Evolutionary conservation across 148 eudicot genomes (phyloP), one percentile per base, ranked within the genome.

Genomic region (Bassia scoparia): DNA sequence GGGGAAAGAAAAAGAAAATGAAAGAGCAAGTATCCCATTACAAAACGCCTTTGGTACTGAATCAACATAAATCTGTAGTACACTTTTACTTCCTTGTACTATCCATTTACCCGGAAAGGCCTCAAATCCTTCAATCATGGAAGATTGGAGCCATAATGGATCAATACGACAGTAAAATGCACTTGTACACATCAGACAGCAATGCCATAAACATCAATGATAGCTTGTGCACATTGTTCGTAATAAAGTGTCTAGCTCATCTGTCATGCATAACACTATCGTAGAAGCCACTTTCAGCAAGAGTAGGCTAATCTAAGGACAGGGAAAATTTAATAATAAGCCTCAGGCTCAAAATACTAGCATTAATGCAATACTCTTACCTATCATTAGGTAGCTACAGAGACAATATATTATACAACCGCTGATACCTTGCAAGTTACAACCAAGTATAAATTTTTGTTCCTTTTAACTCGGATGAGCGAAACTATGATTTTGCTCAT

Each of bases 111-210:
- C 29, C 44, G 43, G 18, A 60, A 54, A 27, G 31, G 24, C 33
- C 75, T 44, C 71, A 68, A 12, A 17, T 18, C 38, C 55, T 21
- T 41, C 12, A 48, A 43, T 66, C 33, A 49, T 12, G 1, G 16
- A 9, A 17, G 38, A 49, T 12, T 0, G 16, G 3, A 17, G 38
- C 46, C 67, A n/a, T 37, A 9, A 23, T 18, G 9, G 29, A n/a
- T 35, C 67, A 63, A 55, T 23, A 35, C 21, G 48, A 26, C 74
- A 70, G 52, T 20, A 56, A 53, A 34, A 55, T 24, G n/a, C 37
- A 17, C n/a, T 37, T 63, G n/a, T 21, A 23, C 29, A 63, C 46
- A 37, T 63, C 46, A 63, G 46, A 63, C 20, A 35, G 46, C 17
- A 24, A 35, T 63, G 67, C 67, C 41, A 35, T 63, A 37, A 63